Percentiles rank a stretch among this genome's conserved stretches.
Conservation (phyloP, 1,284 basidiomycete genomes). For the Neonothopanus nambi region DNA sequence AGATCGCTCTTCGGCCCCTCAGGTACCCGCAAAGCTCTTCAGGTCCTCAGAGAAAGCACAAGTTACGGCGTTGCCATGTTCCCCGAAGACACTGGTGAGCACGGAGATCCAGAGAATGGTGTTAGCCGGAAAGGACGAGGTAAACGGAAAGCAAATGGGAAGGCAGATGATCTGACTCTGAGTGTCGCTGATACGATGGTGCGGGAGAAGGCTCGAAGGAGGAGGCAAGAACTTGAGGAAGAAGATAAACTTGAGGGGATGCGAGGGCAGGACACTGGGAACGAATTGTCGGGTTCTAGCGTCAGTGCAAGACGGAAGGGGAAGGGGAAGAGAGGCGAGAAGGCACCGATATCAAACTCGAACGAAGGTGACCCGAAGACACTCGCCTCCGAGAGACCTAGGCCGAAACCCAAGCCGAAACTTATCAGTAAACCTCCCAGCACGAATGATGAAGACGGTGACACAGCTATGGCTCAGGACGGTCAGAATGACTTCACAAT, state of each 20-base stretch:
- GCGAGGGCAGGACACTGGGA: slow-evolving; percentile 32
- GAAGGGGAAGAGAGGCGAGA: slow-evolving; percentile 10
- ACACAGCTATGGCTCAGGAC: neutral
- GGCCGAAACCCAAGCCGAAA: slow-evolving; percentile 12
- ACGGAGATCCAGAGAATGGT: slow-evolving; percentile 29
- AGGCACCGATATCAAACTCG: neutral
- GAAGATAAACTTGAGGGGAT: slow-evolving; percentile 45
- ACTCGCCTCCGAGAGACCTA: neutral
- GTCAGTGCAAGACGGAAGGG: slow-evolving; percentile 25
- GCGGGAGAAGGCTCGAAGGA: slow-evolving; percentile 61
- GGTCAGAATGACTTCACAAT: neutral
- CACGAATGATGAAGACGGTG: neutral
- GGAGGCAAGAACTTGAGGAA: slow-evolving; percentile 60
- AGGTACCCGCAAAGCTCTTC: slow-evolving; percentile 45
- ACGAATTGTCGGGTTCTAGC: slow-evolving; percentile 24
- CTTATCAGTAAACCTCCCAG: neutral
- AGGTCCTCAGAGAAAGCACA: slow-evolving; percentile 69
- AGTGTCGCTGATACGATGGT: slow-evolving; percentile 59
- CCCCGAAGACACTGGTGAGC: slow-evolving; percentile 53
- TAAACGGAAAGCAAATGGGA: slow-evolving; percentile 15
- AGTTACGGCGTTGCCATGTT: slow-evolving; percentile 81
- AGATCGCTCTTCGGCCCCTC: slow-evolving; percentile 39
- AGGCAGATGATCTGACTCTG: slow-evolving; percentile 34
- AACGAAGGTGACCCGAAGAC: neutral
- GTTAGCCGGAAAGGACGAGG: slow-evolving; percentile 1